A percentile compares a stretch with the other conserved stretches of the same genome.
These are phyloP conservation scores for Hymenoscyphus occultus DNA, from an alignment of 2,329 filamentous ascomycete genomes.

Conservation along the genomic window DNA sequence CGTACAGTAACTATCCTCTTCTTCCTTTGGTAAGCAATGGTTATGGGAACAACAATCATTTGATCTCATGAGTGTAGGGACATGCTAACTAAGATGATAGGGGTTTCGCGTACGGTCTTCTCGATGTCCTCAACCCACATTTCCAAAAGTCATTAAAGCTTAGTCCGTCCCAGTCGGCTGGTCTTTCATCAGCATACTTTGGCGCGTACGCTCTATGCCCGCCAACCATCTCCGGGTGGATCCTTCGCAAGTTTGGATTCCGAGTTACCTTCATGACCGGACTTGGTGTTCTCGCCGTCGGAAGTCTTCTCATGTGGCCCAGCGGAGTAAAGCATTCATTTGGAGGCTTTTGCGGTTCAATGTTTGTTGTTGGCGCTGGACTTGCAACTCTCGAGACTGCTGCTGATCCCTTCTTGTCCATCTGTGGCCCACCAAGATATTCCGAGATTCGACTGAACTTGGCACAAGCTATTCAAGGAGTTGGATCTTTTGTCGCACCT, in stretches of 20 bases:
- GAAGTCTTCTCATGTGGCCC: slow-evolving; percentile 60
- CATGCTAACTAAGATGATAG: neutral
- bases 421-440: slow-evolving; percentile 66
- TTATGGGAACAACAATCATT: neutral
- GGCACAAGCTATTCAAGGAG: slow-evolving; percentile 73
- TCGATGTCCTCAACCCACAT: slow-evolving; percentile 44
- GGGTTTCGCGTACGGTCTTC: slow-evolving; percentile 45
- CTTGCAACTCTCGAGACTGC: slow-evolving; percentile 73
- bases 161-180: slow-evolving; percentile 26
- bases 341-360: slow-evolving; percentile 67
- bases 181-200: slow-evolving; percentile 37
- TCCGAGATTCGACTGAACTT: slow-evolving; percentile 74
- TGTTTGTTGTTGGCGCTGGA: slow-evolving; percentile 73
- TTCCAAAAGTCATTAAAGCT: slow-evolving; percentile 43
- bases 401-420: slow-evolving; percentile 58
- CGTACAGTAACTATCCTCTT: slow-evolving; percentile 46
- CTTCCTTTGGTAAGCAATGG: slow-evolving; percentile 46
- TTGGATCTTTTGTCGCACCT: slow-evolving; percentile 70
- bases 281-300: slow-evolving; percentile 61
- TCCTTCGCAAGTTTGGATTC: slow-evolving; percentile 62
- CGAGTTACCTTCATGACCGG: slow-evolving; percentile 65
- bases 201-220: slow-evolving; percentile 69
- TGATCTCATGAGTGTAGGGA: neutral
- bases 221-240: slow-evolving; percentile 62
- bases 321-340: slow-evolving; percentile 59